phyloP scores from a whole-genome alignment of 1,139 yeast genomes.

The Geotrichum bryndzae region DNA sequence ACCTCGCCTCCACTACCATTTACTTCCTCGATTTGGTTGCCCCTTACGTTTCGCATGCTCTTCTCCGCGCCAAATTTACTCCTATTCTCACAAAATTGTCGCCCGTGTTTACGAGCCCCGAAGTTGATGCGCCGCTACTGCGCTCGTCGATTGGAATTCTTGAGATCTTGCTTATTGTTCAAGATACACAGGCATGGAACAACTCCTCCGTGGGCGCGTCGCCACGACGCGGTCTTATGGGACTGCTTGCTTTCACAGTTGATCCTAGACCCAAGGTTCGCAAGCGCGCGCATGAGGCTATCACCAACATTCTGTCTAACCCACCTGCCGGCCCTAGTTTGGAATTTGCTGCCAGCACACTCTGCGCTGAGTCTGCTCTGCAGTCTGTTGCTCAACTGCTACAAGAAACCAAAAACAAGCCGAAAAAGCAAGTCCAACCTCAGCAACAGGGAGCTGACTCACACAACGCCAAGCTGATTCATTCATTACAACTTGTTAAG shows the following conservation, averaged over 20 bases:
- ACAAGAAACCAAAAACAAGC: constrained; percentile 34
- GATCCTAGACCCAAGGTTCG: constrained; percentile 95
- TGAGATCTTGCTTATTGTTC: constrained; percentile 72
- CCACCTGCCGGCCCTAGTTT: constrained; percentile 82
- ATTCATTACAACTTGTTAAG: constrained; percentile 66
- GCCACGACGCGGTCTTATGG: constrained; percentile 77
- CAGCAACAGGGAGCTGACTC: constrained; percentile 20
- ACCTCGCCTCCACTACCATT: constrained; percentile 67
- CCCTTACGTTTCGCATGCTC: constrained; percentile 64
- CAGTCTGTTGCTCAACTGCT: constrained; percentile 45
- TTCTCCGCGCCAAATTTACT: constrained; percentile 66
- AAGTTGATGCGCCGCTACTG: constrained; percentile 77
- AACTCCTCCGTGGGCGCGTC: constrained; percentile 46
- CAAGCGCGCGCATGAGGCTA: constrained; percentile 88
- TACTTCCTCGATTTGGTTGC: constrained; percentile 77
- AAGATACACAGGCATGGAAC: constrained; percentile 75
- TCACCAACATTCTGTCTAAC: constrained; percentile 51
- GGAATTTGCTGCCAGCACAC: constrained; percentile 66
- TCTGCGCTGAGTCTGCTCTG: constrained; percentile 65
- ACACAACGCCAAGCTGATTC: constrained; percentile 55
- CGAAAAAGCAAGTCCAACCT: constrained; percentile 24
- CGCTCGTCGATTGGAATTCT: constrained; percentile 81
- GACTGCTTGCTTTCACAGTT: constrained; percentile 68
- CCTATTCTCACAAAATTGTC: constrained; percentile 76
- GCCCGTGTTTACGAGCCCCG: constrained; percentile 64